Percentiles rank a stretch among this genome's conserved stretches.
Evolutionary conservation across 768 basidiomycete genomes (phyloP).

Genomic region (Sporobolomyces pararoseus): DNA sequence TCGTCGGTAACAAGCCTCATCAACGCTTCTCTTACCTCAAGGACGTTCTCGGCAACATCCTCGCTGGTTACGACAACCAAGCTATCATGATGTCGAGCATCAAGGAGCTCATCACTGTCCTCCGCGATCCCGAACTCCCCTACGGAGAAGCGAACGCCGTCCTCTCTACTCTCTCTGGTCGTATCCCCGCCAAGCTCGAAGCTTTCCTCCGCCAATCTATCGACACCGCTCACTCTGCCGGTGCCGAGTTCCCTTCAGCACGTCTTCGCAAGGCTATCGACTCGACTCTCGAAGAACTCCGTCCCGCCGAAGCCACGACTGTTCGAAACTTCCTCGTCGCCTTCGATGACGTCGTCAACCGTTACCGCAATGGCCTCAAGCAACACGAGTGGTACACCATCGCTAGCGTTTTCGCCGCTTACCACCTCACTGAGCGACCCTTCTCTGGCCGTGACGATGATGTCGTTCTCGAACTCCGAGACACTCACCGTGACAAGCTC

Average conservation of each 20-base stretch:
- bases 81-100: conserved; percentile 79
- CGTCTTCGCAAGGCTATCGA: conserved; percentile 82
- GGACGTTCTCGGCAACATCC: conserved; percentile 76
- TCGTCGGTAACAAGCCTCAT: conserved; percentile 82
- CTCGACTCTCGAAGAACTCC: conserved; percentile 73
- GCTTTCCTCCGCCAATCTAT: conserved; percentile 74
- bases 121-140: conserved; percentile 80
- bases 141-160: conserved; percentile 79
- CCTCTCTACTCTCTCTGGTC: conserved; percentile 81
- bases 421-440: conserved; percentile 80
- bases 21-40: conserved; percentile 74
- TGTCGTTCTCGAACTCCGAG: conserved; percentile 80
- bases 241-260: conserved; percentile 79
- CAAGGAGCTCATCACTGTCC: conserved; percentile 76
- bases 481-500: conserved; percentile 85
- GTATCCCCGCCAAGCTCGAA: conserved; percentile 88
- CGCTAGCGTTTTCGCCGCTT: conserved; percentile 70
- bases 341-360: conserved; percentile 70
- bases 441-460: conserved; percentile 94
- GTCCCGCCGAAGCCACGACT: conserved; percentile 72
- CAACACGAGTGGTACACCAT: conserved; percentile 76
- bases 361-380: conserved; percentile 76
- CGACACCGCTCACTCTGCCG: conserved; percentile 63
- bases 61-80: conserved; percentile 96
- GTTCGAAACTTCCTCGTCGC: conserved; percentile 68